phyloP scores from a whole-genome alignment of 371 early-diverging fungal species.

The Mycotypha africana region DNA sequence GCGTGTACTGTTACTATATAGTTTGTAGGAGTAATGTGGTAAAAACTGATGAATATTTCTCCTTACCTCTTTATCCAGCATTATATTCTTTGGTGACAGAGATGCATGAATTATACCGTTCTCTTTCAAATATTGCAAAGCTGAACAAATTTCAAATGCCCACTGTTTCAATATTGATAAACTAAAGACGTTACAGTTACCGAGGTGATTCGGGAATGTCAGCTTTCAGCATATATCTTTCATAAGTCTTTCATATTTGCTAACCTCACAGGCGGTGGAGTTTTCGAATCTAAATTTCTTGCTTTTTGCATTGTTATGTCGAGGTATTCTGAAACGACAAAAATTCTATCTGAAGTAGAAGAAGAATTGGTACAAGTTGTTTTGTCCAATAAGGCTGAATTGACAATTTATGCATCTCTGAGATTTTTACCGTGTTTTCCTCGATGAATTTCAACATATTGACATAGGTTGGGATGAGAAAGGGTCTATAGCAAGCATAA shows the following conservation, averaged over 20 bases:
- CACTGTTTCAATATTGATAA: constrained; percentile 35
- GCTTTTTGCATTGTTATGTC: constrained; percentile 33
- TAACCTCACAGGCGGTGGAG: constrained; percentile 16
- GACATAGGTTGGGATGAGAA: constrained; percentile 50
- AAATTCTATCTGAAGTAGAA: constrained; percentile 43
- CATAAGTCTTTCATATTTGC: no score
- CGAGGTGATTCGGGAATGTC: no score
- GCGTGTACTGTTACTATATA: no score
- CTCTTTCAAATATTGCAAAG: constrained; percentile 42
- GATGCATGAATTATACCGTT: constrained; percentile 47
- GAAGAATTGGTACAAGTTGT: background rate
- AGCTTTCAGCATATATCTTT: no score
- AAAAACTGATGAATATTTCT: no score
- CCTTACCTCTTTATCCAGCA: constrained; percentile 46
- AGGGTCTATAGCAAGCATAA: constrained; percentile 38
- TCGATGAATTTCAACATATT: constrained; percentile 55
- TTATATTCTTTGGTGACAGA: constrained; percentile 44
- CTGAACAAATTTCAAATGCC: constrained; percentile 53
- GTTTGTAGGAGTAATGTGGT: no score
- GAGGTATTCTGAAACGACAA: constrained; percentile 55
- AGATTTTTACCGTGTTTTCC: constrained; percentile 58
- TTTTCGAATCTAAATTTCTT: constrained; percentile 15
- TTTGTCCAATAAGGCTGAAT: background rate
- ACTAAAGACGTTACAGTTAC: background rate
- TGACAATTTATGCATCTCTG: background rate